Conservation (phyloP, 495 filamentous ascomycete species). For the Podospora anserina region DNA sequence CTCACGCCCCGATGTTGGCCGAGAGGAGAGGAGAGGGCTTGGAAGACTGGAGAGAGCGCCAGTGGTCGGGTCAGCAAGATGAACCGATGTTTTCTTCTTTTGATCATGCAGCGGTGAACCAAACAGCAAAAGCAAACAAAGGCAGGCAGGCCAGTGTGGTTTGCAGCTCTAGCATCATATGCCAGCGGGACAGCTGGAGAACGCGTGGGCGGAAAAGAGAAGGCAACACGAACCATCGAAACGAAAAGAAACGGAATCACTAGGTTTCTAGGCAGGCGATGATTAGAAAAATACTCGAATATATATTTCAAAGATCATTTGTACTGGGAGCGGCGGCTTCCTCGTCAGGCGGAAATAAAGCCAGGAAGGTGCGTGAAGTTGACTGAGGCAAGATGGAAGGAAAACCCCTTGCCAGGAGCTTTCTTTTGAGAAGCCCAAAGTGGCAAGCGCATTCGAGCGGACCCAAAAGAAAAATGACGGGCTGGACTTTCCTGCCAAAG, state of each 20-base stretch:
- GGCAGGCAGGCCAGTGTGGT: neutral
- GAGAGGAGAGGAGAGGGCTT: conserved; percentile 1
- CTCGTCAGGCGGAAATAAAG: neutral
- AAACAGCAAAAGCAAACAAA: neutral
- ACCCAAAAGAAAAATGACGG: neutral
- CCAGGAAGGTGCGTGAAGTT: neutral
- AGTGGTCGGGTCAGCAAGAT: neutral
- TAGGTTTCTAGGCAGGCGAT: neutral
- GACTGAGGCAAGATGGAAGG: neutral
- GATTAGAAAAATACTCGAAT: neutral
- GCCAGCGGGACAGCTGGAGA: neutral
- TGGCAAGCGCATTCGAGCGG: neutral
- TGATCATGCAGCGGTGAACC: neutral
- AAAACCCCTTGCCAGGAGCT: neutral
- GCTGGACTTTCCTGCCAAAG: too few relatives aligned
- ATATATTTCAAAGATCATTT: neutral
- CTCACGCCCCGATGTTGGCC: neutral
- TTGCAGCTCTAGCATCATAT: neutral
- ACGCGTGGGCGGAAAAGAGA: neutral
- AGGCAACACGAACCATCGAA: neutral
- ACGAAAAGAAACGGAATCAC: neutral
- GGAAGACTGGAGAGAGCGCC: neutral
- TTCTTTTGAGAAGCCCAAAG: neutral
- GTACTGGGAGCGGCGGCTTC: neutral
- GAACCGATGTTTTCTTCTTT: neutral